Conservation (phyloP, 2,329 filamentous ascomycete genomes). For the Penicillium occitanis region DNA sequence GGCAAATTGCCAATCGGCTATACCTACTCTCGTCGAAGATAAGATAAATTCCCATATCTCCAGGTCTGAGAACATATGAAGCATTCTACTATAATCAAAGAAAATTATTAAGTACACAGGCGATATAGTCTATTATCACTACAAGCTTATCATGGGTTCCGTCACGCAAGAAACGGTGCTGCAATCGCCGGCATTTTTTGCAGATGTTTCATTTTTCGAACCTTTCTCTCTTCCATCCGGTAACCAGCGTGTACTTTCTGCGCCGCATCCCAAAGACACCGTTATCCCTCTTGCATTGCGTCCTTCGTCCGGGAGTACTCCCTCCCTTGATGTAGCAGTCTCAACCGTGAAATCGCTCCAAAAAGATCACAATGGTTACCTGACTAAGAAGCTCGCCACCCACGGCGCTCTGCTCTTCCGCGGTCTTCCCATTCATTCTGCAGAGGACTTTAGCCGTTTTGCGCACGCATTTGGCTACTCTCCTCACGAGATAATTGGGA, state of each 20-base stretch:
- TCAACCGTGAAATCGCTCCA: not conserved
- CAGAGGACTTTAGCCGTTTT: constrained; percentile 51
- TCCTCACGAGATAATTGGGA: constrained; percentile 54
- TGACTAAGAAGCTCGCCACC: constrained; percentile 26
- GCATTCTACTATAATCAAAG: not conserved
- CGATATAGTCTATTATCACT: not conserved
- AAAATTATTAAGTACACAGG: not conserved
- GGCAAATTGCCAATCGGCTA: not conserved
- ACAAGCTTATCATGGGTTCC: not conserved
- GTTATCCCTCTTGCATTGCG: constrained; percentile 44
- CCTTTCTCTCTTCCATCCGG: constrained; percentile 41
- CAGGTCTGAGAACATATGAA: not conserved
- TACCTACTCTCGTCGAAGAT: not conserved
- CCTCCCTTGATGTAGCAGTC: constrained; percentile 37
- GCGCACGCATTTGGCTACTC: constrained; percentile 51
- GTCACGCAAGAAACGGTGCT: not conserved
- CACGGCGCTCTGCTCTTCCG: constrained; percentile 53
- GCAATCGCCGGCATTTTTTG: not conserved
- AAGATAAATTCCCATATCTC: not conserved
- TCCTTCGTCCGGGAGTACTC: constrained; percentile 27
- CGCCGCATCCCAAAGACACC: constrained; percentile 41
- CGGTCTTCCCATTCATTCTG: constrained; percentile 47
- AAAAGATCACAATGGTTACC: not conserved
- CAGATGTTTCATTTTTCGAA: constrained; percentile 32
- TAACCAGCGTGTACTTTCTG: constrained; percentile 45